Evolutionary conservation across 306 rosid species (phyloP), one percentile per base, ranked within the genome.

Genomic region (Castanea mollissima): DNA sequence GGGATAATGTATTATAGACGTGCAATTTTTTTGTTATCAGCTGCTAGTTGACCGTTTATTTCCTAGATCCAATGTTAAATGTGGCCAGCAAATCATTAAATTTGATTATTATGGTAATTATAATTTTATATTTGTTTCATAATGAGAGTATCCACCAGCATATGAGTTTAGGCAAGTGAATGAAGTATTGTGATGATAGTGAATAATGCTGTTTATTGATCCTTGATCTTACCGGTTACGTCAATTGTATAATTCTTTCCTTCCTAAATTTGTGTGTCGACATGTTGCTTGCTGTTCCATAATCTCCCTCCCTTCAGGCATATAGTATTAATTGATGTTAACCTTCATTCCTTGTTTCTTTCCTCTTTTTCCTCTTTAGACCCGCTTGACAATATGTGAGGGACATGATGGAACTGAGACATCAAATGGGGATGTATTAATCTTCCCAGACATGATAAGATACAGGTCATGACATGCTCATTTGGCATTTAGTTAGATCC

Each of bases 371-470:
- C 81, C 64, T 77, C 23, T 68, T 67, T 84, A 94, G 98, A 94
- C 93, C 55, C 90, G 90, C 55, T 85, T 94, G 56, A 92, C 98
- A 18, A 94, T 94, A 77, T 94, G 97, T 4, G 97, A 94, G 90
- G 98, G 98, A 41, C 90, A 92, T 41, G 98, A 94, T 62, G 97
- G 95, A 68, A 89, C 97, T 44, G 97, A 94, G 84, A 94, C 95
- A 70, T 92, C 98, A 23, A 94, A 94, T 83, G 98, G 98, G 29
- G 98, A 94, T 87, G 95, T 94, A 74, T 85, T 94, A 79, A 92
- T 94, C 67, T 92, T 94, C 67, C 98, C 98, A 7, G 97, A 94
- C 89, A 92, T 92, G 98, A 76, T 94, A 81, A 83, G 98, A 92
- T 94, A 94, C 90, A 91, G 97, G 98, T 94, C 32, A 80, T 58